A percentile compares a stretch with the other conserved stretches of the same genome.
These are phyloP conservation scores for Stentor coeruleus DNA, from an alignment of 73 alveolate species.

Conservation along the genomic window DNA sequence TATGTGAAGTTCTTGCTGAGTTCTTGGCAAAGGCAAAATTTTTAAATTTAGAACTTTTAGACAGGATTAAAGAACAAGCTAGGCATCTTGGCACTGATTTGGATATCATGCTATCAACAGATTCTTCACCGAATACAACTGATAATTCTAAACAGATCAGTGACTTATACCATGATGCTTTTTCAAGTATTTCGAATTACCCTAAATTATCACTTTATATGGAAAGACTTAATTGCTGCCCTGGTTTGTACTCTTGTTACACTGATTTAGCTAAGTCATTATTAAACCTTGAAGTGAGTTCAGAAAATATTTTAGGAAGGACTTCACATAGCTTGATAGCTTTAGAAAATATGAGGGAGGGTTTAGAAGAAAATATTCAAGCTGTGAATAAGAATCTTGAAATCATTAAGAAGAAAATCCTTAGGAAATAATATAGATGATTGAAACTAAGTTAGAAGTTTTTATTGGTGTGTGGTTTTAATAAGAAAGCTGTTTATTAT, in stretches of 20 bases:
- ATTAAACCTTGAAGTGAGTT: not conserved
- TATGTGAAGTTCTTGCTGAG: not conserved
- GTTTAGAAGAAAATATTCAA: not conserved
- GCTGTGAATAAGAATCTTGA: not conserved
- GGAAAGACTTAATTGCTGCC: not conserved
- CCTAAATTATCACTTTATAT: not conserved
- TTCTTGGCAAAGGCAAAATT: not conserved
- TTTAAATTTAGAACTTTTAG: not conserved
- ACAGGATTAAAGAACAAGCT: conserved; percentile 2
- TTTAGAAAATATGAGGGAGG: not conserved
- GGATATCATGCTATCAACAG: not conserved
- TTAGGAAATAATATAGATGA: no score
- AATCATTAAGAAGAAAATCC: no score
- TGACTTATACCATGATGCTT: not conserved
- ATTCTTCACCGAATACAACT: not conserved
- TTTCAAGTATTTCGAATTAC: not conserved
- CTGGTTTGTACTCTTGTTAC: not conserved
- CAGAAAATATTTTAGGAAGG: not conserved
- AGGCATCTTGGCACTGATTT: conserved; percentile 20
- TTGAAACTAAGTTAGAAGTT: no score
- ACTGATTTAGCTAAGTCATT: not conserved
- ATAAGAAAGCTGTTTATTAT: no score
- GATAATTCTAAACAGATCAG: not conserved
- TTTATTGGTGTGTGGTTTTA: no score
- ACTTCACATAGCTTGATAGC: not conserved